A percentile compares a stretch with the other conserved stretches of the same genome.
These are phyloP conservation scores for Beauveria sp. DNA, from an alignment of 2,329 filamentous ascomycete genomes.

Conservation along the genomic window DNA sequence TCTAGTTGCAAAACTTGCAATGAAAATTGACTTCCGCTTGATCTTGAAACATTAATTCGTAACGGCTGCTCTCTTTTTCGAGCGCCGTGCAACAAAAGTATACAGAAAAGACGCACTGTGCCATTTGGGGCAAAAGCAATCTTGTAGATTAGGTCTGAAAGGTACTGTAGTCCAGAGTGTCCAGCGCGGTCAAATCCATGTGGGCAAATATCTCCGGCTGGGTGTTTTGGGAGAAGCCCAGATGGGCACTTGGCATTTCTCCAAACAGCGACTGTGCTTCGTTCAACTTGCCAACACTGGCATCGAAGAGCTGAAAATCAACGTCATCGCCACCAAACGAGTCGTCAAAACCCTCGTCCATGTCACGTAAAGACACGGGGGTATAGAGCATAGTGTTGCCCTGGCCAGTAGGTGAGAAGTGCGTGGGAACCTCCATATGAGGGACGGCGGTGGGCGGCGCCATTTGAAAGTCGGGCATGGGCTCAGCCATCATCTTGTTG, in stretches of 20 bases:
- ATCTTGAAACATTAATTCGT: slow-evolving; percentile 8
- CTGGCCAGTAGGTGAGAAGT: slow-evolving; percentile 64
- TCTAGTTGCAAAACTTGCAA: slow-evolving; percentile 2
- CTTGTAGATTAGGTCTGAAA: slow-evolving; percentile 4
- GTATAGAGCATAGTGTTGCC: slow-evolving; percentile 63
- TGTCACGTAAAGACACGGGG: slow-evolving; percentile 51
- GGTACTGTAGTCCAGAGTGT: slow-evolving; percentile 23
- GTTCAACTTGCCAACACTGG: slow-evolving; percentile 30
- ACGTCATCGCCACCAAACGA: slow-evolving; percentile 35
- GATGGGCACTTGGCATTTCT: slow-evolving; percentile 41
- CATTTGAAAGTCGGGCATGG: slow-evolving; percentile 31
- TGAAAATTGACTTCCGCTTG: background rate
- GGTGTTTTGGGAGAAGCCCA: slow-evolving; percentile 44
- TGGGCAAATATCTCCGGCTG: slow-evolving; percentile 43
- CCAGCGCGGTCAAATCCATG: slow-evolving; percentile 30
- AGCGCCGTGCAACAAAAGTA: background rate
- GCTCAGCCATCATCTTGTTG: slow-evolving; percentile 36
- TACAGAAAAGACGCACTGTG: slow-evolving; percentile 7
- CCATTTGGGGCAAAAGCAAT: background rate
- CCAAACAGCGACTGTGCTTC: slow-evolving; percentile 38
- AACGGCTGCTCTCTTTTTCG: slow-evolving; percentile 1
- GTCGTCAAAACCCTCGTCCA: slow-evolving; percentile 61
- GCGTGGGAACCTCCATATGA: slow-evolving; percentile 28
- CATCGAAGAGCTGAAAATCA: slow-evolving; percentile 60
- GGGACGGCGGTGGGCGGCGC: slow-evolving; percentile 11